These are phyloP conservation scores for Boletus patriciae DNA, from an alignment of 768 basidiomycete genomes.

Conservation along the genomic window DNA sequence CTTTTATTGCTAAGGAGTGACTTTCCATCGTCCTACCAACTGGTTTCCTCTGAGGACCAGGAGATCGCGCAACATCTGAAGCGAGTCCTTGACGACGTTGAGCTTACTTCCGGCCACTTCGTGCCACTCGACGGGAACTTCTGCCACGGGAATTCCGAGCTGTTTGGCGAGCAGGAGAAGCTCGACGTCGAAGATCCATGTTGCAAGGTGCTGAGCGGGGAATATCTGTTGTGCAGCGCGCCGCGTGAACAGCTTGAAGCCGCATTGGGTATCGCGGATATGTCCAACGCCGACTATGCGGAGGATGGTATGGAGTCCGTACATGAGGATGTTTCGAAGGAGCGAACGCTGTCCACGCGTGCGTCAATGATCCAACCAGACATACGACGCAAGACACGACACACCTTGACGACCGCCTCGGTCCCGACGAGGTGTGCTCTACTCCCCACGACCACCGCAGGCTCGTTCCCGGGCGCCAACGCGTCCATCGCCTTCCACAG, in stretches of 20 bases:
- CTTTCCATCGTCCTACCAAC: conserved; percentile 73
- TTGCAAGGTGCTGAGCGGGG: conserved; percentile 80
- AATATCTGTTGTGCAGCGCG: conserved; percentile 79
- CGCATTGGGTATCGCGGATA: conserved; percentile 94
- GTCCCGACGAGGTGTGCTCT: conserved; percentile 91
- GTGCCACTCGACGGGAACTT: conserved; percentile 91
- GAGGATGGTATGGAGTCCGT: conserved; percentile 86
- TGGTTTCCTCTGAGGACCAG: conserved; percentile 83
- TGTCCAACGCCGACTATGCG: conserved; percentile 87
- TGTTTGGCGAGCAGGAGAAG: conserved; percentile 82
- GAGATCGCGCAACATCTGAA: conserved; percentile 89
- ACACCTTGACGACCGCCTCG: conserved; percentile 90
- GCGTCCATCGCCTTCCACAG: conserved; percentile 75
- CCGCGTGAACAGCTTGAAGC: conserved; percentile 94
- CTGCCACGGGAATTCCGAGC: conserved; percentile 72
- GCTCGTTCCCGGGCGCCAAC: conserved; percentile 47
- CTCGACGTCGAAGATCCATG: conserved; percentile 98
- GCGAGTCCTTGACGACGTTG: conserved; percentile 75
- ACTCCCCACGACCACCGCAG: conserved; percentile 80
- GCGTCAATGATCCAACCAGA: background rate
- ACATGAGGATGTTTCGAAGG: conserved; percentile 91
- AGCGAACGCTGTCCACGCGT: conserved; percentile 64
- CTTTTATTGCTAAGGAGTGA: conserved; percentile 21
- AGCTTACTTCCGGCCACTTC: conserved; percentile 94
- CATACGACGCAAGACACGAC: background rate